Evolutionary conservation across 805 yeast genomes (phyloP), one percentile per base, ranked within the genome.

Genomic region (Cyberlindnera galapagoensis): DNA sequence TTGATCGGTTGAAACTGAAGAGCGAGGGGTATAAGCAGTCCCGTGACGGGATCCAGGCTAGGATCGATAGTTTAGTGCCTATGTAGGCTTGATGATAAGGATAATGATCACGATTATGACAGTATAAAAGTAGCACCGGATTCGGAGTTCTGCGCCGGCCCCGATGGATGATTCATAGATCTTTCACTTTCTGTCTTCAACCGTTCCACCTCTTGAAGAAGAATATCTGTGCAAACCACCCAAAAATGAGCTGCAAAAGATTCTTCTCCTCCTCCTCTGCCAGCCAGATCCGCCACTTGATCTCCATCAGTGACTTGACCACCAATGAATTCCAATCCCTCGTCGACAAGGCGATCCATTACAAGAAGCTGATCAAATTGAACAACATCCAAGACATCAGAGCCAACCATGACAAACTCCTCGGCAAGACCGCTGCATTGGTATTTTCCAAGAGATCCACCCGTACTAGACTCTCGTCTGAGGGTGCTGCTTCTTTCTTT

Each of bases 391-490:
- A 42, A 10, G 63, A 56, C 21, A 52, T 59, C 31, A 60, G 49
- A 39, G 51, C 51, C 27, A 47, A 59, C 18, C 66, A 69, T 31
- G 54, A 60, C 17, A 74, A 85, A 34, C 62, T 92, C 30, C 59
- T 74, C 24, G 97, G 97, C 3, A 84, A 79, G 56, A 72, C 90
- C 3, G 77, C 85, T 17, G 86, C 97, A 1, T 59, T 92, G 50
- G 56, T 92, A 27, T 92, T 92, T 59, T 72, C 86, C 36, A 92
- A 92, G 56, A 76, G 98, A 59, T 85, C 96, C 6, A 92, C 98
- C 16, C 74, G 98, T 60, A 92, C 98, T 16, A 76, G 98, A 59
- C 74, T 92, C 23, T 86, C 96, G 16, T 70, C 88, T 9, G 98
- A 92, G 56, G 97, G 95, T 31, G 98, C 98, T 11, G 83, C 88